Evolutionary conservation across 163 green algal species (phyloP), one percentile per base, ranked within the genome.

Genomic region (Coccomyxa subellipsoidea): DNA sequence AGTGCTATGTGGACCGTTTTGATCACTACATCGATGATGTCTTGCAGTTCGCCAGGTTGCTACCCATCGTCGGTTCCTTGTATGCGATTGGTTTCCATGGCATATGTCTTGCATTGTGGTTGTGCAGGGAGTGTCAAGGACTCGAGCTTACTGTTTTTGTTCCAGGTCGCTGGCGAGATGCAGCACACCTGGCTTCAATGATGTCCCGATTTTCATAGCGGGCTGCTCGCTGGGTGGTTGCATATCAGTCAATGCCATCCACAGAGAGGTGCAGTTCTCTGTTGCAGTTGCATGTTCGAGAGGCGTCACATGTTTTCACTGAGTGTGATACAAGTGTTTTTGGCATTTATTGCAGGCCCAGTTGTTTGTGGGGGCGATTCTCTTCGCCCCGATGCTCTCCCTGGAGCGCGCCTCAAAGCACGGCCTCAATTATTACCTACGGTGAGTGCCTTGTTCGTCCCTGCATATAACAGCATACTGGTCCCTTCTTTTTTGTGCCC

Each of bases 341-440:
- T n/a, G n/a, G n/a, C n/a, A n/a, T n/a, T n/a, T 32, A 8, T 73
- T 47, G 70, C 70, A 40, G 70, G 3, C 32, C 32, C 0, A 81
- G 5, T 53, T 87, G 15, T 93, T 94, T 79, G 66, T 80, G 29
- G 93, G 93, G 3, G 86, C 90, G 0, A 84, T 93, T 54, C 85
- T 95, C 54, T 85, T 97, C 72, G 91, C 94, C 6, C 94, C 94
- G n/a, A 97, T 97, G 94, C 85, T 97, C 12, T 93, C 85, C 0
- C 87, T 97, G 80, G 90, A 97, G 80, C 87, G 88, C n/a, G 79
- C 96, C 1, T 86, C 87, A 6, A 85, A 82, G 47, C 80, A 88
- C 34, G 92, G 91, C 7, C 76, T 95, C 6, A 97, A 97, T 86
- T 84, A 85, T 0, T 91, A 94, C 81, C 78, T 96, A 0, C 75